Conservation (phyloP, 2,329 filamentous ascomycete species). For the Epichloe glyceriae region DNA sequence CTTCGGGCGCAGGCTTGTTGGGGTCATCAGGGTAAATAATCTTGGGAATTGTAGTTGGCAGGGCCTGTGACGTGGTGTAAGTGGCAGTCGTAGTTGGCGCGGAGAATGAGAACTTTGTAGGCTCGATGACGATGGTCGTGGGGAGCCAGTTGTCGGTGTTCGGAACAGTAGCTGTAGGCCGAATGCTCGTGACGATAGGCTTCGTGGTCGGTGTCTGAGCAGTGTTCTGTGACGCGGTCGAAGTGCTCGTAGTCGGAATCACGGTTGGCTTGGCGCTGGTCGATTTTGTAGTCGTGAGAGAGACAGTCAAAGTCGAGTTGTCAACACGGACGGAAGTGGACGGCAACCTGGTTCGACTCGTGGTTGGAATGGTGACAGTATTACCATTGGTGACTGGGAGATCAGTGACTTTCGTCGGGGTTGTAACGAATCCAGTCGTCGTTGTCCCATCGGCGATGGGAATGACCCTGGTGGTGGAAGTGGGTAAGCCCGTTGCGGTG, state of each 20-base stretch:
- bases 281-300: neutral
- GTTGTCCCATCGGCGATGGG: slow-evolving; percentile 6
- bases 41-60: slow-evolving; percentile 57
- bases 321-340: slow-evolving; percentile 2
- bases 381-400: slow-evolving; percentile 6
- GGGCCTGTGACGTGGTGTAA: slow-evolving; percentile 33
- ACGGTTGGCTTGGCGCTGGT: neutral
- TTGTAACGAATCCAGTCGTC: slow-evolving; percentile 1
- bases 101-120: slow-evolving; percentile 24
- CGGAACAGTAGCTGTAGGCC: slow-evolving; percentile 29
- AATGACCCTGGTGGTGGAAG: slow-evolving; percentile 1
- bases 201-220: slow-evolving; percentile 4
- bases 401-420: slow-evolving; percentile 1
- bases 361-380: neutral
- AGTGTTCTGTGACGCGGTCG: slow-evolving; percentile 9
- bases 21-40: slow-evolving; percentile 59
- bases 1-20: slow-evolving; percentile 39
- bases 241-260: slow-evolving; percentile 9
- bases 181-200: slow-evolving; percentile 25
- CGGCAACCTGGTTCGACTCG: slow-evolving; percentile 1
- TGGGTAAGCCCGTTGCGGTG: neutral
- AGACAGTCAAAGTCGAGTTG: slow-evolving; percentile 4
- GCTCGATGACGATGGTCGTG: slow-evolving; percentile 47
- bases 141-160: slow-evolving; percentile 38
- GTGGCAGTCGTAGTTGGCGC: slow-evolving; percentile 20